Evolutionary conservation across 495 filamentous ascomycete species (phyloP).

Genomic region (Parathielavia appendiculata): DNA sequence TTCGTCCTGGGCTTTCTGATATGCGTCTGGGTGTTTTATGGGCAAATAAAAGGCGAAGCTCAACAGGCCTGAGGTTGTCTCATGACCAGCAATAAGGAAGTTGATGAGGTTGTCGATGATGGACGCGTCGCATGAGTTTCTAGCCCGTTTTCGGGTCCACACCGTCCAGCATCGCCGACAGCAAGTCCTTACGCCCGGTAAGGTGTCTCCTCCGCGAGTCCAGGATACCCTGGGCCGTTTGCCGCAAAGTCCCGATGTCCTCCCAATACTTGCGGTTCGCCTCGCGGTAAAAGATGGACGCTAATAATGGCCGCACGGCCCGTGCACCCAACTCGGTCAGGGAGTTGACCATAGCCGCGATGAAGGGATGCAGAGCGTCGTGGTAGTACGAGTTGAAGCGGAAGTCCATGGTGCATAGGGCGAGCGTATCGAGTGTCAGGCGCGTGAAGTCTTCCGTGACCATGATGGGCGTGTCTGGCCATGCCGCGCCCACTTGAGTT

Average conservation of each 20-base stretch:
- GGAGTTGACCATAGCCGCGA: conserved; percentile 58
- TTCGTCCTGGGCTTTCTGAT: conserved; percentile 53
- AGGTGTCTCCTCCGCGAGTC: conserved; percentile 52
- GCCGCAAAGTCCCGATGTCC: conserved; percentile 54
- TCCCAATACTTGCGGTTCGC: conserved; percentile 53
- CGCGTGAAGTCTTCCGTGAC: conserved; percentile 69
- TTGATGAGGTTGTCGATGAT: conserved; percentile 71
- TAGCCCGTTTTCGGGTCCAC: conserved; percentile 62
- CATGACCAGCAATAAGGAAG: conserved; percentile 68
- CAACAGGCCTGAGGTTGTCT: conserved; percentile 60
- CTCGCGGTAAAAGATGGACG: conserved; percentile 46
- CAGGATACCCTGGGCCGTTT: conserved; percentile 55
- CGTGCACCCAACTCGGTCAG: conserved; percentile 52
- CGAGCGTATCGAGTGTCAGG: conserved; percentile 66
- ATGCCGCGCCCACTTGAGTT: conserved; percentile 68
- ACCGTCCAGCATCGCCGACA: conserved; percentile 66
- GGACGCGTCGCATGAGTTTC: conserved; percentile 52
- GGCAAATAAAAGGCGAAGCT: conserved; percentile 57
- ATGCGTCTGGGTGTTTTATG: conserved; percentile 45
- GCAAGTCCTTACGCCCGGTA: conserved; percentile 59
- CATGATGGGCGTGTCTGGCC: conserved; percentile 53
- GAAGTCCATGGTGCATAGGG: conserved; percentile 66
- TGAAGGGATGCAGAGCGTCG: conserved; percentile 61
- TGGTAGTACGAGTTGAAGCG: conserved; percentile 74
- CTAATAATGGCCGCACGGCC: conserved; percentile 44